phyloP scores from a whole-genome alignment of 331 rosid species.

The Malus hybrid region DNA sequence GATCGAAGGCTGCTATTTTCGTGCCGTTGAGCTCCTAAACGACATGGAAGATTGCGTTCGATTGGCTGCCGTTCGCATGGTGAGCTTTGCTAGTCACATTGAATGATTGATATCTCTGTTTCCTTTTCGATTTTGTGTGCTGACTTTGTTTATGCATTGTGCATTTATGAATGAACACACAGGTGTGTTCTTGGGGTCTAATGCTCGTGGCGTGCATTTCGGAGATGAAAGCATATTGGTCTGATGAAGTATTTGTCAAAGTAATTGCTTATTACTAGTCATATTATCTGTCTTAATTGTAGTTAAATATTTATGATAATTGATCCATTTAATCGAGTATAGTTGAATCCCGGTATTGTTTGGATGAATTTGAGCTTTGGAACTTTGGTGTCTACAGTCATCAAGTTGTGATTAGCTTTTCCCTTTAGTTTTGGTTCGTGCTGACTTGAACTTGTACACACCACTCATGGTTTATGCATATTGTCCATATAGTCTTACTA shows the following conservation, averaged over 20 bases:
- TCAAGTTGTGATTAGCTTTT: not conserved
- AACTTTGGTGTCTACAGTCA: not conserved
- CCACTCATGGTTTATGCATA: not conserved
- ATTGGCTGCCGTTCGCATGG: constrained; percentile 50
- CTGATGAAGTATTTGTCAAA: constrained; percentile 62
- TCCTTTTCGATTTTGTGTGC: not conserved
- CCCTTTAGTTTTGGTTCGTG: not conserved
- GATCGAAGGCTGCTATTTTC: constrained; percentile 55
- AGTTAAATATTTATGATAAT: not conserved
- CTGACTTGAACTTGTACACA: not conserved
- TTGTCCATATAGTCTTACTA: not conserved
- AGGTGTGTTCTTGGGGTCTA: constrained; percentile 79
- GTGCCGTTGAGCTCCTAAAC: constrained; percentile 56
- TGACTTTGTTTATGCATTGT: not conserved
- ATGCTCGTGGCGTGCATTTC: constrained; percentile 37
- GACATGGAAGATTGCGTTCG: constrained; percentile 66
- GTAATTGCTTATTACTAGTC: constrained; percentile 23
- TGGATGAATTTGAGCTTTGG: not conserved
- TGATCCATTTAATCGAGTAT: not conserved
- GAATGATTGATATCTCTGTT: not conserved
- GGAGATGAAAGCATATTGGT: constrained; percentile 49
- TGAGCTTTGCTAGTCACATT: constrained; percentile 24
- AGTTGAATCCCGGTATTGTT: not conserved
- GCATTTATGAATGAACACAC: constrained; percentile 2
- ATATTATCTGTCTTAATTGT: not conserved